Evolutionary conservation across 441 rosid genomes (phyloP), one percentile per base, ranked within the genome.

Genomic region (California macrophylla): DNA sequence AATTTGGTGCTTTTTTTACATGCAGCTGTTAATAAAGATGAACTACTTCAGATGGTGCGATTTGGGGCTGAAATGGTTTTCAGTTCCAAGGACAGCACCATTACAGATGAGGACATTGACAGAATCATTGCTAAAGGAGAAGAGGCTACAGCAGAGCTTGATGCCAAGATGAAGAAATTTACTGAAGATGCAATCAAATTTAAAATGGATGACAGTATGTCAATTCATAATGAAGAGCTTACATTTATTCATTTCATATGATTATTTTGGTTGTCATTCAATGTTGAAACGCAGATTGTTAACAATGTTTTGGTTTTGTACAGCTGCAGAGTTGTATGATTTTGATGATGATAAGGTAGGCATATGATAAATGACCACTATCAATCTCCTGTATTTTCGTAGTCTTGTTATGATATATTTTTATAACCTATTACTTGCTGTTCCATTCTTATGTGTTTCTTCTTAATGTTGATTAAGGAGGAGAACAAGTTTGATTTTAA

Each of bases 31-130:
- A 94, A 94, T 79, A 94, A 91, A 79, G 98, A 94, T 84, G 98
- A 94, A 80, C 85, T 90, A 72, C 99, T 94, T 81, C 99, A 94
- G 79, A 94, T 94, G 99, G 99, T 92, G 82, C 85, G 99, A 76
- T 94, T 86, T 80, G 99, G 97, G 69, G 99, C 99, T 76, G 99
- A 94, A 81, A 89, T 94, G 99, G 99, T 92, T 82, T 92, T 94
- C 84, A 94, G 98, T 83, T 94, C 97, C 70, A 92, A 94, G 85
- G 99, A 94, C 74, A 94, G 96, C 85, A 92, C 98, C 29, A 92
- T 94, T 64, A 94, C 98, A 18, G 96, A 92, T 81, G 98, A 94
- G 83, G 98, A 94, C 72, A 87, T 94, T 69, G 97, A 90, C 76
- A 90, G 98, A 85, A 92, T 94, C 76, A 86, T 94, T 77, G 99